Base-by-base conservation (phyloP, 352 stramenopile species). In the Phytophthora tentaculata region DNA sequence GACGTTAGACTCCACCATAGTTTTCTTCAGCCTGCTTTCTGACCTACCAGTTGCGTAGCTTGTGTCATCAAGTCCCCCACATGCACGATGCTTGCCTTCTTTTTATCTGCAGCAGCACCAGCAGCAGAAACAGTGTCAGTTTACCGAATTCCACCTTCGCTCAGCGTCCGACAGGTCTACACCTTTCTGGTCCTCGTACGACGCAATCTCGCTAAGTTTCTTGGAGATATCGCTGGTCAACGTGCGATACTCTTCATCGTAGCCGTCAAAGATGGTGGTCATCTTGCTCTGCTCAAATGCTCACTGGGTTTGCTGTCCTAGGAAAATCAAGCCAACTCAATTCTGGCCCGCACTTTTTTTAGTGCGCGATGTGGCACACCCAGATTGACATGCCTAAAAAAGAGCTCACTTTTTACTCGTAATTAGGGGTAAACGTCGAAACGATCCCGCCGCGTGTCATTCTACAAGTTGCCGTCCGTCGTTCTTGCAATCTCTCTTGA, bases 241-340 rank as follows among this genome's bases (percentile, higher is more conserved):
- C 45, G 86, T 73, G 59, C 88, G 86, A 60, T 96, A 96, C 67
- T 96, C 88, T 73, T 96, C 88, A 59, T 96, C 88, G 67, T 96
- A 96, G 41, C 86, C 84, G 65, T 96, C 88, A 47, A 96, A 96
- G 61, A 95, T 96, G 37, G 86, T 92, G 67, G 88, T 96, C 86
- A 94, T 96, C 50, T 61, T 74, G 69, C 64, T 66, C 26, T 35
- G 17, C 39, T 48, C 44, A 37, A 17, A 5, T 19, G 12, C 24
- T 47, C 12, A 10, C 7, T 51, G 23, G 43, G 22, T 44, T 2
- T 1, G 19, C 19, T 50, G 32, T 20, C 20, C 22, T 41, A 20
- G 45, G 37, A 64, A 72, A 73, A 73, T 70, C 66, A 73, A 73
- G 66, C 32, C 39, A 59, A 58, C 50, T 12, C 49, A 64, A 62